These are phyloP conservation scores for Potentilla sterilis DNA, from an alignment of 306 rosid species.

Conservation along the genomic window DNA sequence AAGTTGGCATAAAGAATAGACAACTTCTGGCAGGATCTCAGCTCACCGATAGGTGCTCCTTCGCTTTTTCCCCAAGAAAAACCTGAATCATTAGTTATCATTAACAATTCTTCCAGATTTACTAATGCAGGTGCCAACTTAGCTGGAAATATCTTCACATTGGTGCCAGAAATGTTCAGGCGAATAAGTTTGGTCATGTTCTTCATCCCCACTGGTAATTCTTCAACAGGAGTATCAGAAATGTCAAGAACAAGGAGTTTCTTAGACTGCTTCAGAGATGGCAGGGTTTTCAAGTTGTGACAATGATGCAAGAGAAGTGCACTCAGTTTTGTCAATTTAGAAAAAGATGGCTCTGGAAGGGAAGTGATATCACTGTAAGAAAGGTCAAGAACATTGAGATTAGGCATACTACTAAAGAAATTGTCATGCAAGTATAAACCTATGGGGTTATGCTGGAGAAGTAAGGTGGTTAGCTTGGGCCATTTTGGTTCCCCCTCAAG, in stretches of 20 bases:
- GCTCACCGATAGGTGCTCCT: neutral
- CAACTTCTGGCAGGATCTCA: neutral
- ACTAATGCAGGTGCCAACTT: neutral
- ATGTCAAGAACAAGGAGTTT: neutral
- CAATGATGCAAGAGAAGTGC: neutral
- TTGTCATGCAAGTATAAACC: neutral
- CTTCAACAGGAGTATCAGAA: neutral
- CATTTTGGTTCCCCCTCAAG: neutral
- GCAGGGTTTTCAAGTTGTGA: neutral
- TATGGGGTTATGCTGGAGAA: neutral
- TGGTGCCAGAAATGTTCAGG: neutral
- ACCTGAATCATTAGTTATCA: neutral
- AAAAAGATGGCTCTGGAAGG: neutral
- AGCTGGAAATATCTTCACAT: neutral
- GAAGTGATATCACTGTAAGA: neutral
- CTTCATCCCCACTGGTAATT: neutral
- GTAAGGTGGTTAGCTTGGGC: neutral
- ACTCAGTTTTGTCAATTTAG: neutral
- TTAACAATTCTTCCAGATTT: neutral
- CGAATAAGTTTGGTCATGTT: neutral
- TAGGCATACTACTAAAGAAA: neutral
- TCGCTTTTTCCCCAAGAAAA: neutral
- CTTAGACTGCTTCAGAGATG: neutral
- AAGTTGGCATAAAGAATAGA: neutral
- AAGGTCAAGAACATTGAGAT: neutral